Percentiles rank a stretch among this genome's conserved stretches.
Conservation (phyloP, 306 rosid species). For the Senna tora region DNA sequence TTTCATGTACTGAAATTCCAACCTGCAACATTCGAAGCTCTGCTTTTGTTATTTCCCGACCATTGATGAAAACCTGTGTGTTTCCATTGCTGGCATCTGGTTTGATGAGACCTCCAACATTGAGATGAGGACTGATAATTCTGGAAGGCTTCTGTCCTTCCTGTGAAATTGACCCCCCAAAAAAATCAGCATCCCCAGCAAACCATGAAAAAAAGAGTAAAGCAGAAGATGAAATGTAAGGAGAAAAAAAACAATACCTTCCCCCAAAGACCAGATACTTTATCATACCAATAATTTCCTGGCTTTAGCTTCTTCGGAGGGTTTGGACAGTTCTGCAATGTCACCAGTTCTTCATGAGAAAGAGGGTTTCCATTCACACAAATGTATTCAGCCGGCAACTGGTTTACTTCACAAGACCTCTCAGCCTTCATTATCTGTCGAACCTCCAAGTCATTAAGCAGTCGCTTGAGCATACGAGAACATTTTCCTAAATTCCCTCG, state of each 20-base stretch:
- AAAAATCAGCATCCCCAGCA: slow-evolving; percentile 33
- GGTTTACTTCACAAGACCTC: slow-evolving; percentile 86
- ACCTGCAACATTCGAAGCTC: slow-evolving; percentile 99
- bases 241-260: slow-evolving; percentile 58
- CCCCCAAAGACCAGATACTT: slow-evolving; percentile 99
- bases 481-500: slow-evolving; percentile 88
- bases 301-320: slow-evolving; percentile 96
- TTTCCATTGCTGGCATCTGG: slow-evolving; percentile 90
- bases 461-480: slow-evolving; percentile 77
- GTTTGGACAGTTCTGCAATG: slow-evolving; percentile 68
- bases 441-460: slow-evolving; percentile 89
- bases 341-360: slow-evolving; percentile 71
- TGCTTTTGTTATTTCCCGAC: slow-evolving; percentile 87
- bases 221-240: slow-evolving; percentile 13
- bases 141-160: slow-evolving; percentile 94
- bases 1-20: slow-evolving; percentile 35
- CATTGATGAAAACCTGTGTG: slow-evolving; percentile 93
- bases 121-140: slow-evolving; percentile 85
- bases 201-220: slow-evolving; percentile 13
- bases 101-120: slow-evolving; percentile 82
- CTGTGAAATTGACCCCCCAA: slow-evolving; percentile 51
- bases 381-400: slow-evolving; percentile 80
- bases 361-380: slow-evolving; percentile 83
- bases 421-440: slow-evolving; percentile 86
- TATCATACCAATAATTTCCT: slow-evolving; percentile 97